A percentile compares a stretch with the other conserved stretches of the same genome.
Conservation (phyloP, 179 eudicot genomes). For the Actinidia chinensis region DNA sequence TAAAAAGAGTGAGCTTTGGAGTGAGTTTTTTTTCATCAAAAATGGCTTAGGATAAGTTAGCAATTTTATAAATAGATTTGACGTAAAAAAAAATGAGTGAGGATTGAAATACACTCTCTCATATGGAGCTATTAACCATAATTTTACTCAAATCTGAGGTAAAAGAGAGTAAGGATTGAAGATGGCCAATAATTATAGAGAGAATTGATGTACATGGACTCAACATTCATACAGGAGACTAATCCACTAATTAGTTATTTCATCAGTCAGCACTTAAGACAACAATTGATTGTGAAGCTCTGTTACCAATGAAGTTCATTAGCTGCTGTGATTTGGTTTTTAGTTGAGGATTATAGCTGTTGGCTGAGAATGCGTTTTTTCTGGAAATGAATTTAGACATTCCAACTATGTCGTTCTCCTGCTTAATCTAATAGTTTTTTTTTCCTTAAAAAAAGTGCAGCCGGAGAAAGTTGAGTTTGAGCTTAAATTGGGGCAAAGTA, state of each 20-base stretch:
- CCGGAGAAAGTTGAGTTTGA: constrained; percentile 95
- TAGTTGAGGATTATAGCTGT: neutral
- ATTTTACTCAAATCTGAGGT: too few species aligned
- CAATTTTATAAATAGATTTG: too few species aligned
- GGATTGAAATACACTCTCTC: too few species aligned
- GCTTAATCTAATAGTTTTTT: constrained; percentile 14
- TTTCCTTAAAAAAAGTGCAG: constrained; percentile 37
- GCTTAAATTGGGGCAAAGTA: constrained; percentile 90
- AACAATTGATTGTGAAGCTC: neutral
- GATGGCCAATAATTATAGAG: too few species aligned
- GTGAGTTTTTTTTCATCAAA: too few species aligned
- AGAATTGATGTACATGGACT: too few species aligned
- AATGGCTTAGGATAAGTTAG: too few species aligned
- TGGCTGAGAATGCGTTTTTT: neutral
- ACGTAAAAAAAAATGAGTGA: too few species aligned
- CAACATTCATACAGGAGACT: neutral
- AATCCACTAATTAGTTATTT: neutral
- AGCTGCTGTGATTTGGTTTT: neutral
- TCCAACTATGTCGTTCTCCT: neutral
- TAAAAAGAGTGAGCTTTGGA: too few species aligned
- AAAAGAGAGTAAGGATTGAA: too few species aligned
- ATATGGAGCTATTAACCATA: too few species aligned
- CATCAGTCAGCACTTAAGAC: neutral
- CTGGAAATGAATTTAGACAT: neutral
- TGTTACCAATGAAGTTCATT: too few species aligned